Conservation (phyloP, 2,329 filamentous ascomycete species). For the Exophiala bonariae region DNA sequence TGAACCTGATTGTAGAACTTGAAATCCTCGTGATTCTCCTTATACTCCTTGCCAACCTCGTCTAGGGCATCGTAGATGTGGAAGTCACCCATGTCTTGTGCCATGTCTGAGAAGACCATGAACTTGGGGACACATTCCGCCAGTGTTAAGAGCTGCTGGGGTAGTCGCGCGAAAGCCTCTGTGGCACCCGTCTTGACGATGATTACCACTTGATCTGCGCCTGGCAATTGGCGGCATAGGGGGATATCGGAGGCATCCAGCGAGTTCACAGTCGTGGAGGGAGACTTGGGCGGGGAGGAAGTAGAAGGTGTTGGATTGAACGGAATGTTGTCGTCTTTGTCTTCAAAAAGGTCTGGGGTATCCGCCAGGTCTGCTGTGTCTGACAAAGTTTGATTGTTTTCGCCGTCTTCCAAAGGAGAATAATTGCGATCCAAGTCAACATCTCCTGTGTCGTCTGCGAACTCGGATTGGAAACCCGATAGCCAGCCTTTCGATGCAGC, state of each 20-base stretch:
- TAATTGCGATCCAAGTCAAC: constrained; percentile 8
- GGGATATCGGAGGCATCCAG: too few relatives aligned
- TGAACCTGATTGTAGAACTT: constrained; percentile 37
- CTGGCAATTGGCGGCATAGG: constrained; percentile 18
- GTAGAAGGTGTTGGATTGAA: too few relatives aligned
- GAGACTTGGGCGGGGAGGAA: too few relatives aligned
- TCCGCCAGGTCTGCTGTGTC: too few relatives aligned
- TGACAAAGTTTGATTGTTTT: neutral
- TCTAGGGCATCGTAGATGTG: constrained; percentile 35
- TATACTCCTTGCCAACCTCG: constrained; percentile 41
- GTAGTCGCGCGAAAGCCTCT: constrained; percentile 53
- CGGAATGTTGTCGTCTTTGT: too few relatives aligned
- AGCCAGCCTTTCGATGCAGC: constrained; percentile 6
- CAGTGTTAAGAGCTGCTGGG: constrained; percentile 56
- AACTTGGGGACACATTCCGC: constrained; percentile 52
- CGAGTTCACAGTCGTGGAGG: too few relatives aligned
- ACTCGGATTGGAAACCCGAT: neutral
- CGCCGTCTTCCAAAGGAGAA: neutral
- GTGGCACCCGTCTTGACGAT: constrained; percentile 61
- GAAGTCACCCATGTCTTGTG: constrained; percentile 33
- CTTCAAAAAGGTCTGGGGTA: too few relatives aligned
- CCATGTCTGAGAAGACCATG: constrained; percentile 45
- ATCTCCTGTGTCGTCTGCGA: constrained; percentile 5
- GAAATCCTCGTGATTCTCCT: constrained; percentile 50
- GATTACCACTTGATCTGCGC: constrained; percentile 33